A percentile compares a stretch with the other conserved stretches of the same genome.
Evolutionary conservation across 805 yeast genomes (phyloP).

Genomic region (Ogataea nakhonphanomensis): DNA sequence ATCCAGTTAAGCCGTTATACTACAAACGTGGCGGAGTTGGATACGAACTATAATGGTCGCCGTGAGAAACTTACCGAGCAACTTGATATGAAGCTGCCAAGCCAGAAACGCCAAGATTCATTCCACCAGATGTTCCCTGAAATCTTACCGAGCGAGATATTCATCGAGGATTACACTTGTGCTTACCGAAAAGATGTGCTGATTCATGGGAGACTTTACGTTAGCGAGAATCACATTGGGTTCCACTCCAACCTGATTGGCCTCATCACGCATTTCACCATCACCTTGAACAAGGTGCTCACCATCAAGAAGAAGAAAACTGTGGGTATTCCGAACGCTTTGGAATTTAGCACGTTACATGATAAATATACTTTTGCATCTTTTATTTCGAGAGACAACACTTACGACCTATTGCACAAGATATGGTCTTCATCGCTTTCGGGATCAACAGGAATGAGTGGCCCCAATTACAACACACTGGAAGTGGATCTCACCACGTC

Average conservation of each 20-base stretch:
- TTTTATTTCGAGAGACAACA: slow-evolving; percentile 56
- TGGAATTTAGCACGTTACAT: slow-evolving; percentile 59
- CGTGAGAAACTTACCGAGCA: slow-evolving; percentile 17
- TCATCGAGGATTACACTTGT: slow-evolving; percentile 62
- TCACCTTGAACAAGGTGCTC: slow-evolving; percentile 59
- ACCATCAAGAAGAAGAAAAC: slow-evolving; percentile 64
- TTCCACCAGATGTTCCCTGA: slow-evolving; percentile 59
- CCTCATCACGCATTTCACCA: slow-evolving; percentile 54
- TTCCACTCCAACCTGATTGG: slow-evolving; percentile 69
- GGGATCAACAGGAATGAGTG: slow-evolving; percentile 1
- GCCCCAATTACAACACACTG: slow-evolving; percentile 19
- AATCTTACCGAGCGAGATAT: slow-evolving; percentile 46
- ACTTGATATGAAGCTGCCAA: slow-evolving; percentile 35
- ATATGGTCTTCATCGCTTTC: slow-evolving; percentile 55
- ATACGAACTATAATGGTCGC: slow-evolving; percentile 4
- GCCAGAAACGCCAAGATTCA: slow-evolving; percentile 52
- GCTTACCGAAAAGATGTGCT: slow-evolving; percentile 63
- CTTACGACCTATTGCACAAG: slow-evolving; percentile 48
- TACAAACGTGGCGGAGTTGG: slow-evolving; percentile 8
- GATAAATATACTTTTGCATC: slow-evolving; percentile 63
- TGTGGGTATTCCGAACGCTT: slow-evolving; percentile 67
- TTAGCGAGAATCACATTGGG: slow-evolving; percentile 52
- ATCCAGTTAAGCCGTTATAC: slow-evolving; percentile 12
- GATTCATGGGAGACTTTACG: slow-evolving; percentile 62
- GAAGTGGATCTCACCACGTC: slow-evolving; percentile 25